These are phyloP conservation scores for Chamaecrista fasciculata DNA, from an alignment of 306 rosid genomes.

Conservation along the genomic window DNA sequence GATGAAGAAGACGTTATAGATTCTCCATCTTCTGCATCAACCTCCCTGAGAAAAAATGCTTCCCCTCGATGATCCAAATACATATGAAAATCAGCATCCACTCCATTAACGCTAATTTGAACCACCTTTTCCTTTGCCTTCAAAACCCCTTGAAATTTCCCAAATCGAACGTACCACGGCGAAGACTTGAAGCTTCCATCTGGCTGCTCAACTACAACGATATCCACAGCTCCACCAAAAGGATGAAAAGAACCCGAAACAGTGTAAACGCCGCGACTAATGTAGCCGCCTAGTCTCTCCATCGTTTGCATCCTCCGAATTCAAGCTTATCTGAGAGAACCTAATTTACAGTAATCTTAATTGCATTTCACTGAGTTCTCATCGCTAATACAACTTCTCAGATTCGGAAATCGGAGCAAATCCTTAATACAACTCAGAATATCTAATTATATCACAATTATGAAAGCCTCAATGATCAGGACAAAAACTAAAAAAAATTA, in stretches of 20 bases:
- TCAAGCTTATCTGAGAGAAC: slow-evolving; percentile 13
- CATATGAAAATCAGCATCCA: slow-evolving; percentile 68
- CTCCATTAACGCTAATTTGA: slow-evolving; percentile 74
- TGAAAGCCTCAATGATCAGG: neutral
- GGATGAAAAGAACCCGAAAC: slow-evolving; percentile 86
- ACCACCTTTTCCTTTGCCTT: slow-evolving; percentile 71
- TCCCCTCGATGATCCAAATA: slow-evolving; percentile 78
- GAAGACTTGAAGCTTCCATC: slow-evolving; percentile 92
- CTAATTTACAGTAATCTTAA: slow-evolving; percentile 15
- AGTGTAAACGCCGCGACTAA: slow-evolving; percentile 59
- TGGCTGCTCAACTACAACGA: slow-evolving; percentile 79
- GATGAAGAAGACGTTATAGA: slow-evolving; percentile 40
- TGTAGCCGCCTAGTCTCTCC: slow-evolving; percentile 71
- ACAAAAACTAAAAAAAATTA: neutral
- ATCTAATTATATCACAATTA: neutral
- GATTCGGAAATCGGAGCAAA: neutral
- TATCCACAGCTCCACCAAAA: slow-evolving; percentile 92
- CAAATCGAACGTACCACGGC: slow-evolving; percentile 89
- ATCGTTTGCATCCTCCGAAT: slow-evolving; percentile 65
- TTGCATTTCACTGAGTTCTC: slow-evolving; percentile 14
- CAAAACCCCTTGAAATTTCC: slow-evolving; percentile 76
- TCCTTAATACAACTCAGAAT: neutral
- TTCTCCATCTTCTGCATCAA: slow-evolving; percentile 49
- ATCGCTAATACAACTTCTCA: neutral
- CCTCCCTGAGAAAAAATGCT: slow-evolving; percentile 64